Conservation (phyloP, 2,329 filamentous ascomycete species). For the Penicillium freii region DNA sequence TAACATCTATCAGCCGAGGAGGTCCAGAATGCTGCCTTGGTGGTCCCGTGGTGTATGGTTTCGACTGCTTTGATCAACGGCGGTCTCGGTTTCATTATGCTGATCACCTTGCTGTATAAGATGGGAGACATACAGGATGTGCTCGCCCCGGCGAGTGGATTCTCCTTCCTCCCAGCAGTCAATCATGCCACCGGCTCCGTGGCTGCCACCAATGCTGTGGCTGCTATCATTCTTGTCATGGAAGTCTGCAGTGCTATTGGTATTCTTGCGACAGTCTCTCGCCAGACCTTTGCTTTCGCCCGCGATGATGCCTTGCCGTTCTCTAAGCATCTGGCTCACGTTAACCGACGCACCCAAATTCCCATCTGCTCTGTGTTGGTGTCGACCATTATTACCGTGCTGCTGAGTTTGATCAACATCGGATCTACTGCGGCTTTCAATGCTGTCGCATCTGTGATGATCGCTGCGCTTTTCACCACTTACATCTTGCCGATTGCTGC, state of each 20-base stretch:
- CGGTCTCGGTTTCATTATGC: conserved; percentile 46
- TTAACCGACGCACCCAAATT: conserved; percentile 40
- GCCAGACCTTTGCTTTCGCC: conserved; percentile 46
- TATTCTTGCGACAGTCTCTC: conserved; percentile 32
- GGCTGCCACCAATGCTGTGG: conserved; percentile 49
- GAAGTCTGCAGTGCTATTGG: conserved; percentile 35
- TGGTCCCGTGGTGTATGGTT: conserved; percentile 51
- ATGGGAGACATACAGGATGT: conserved; percentile 42
- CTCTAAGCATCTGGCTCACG: conserved; percentile 26
- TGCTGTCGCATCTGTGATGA: conserved; percentile 53
- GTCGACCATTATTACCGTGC: conserved; percentile 33
- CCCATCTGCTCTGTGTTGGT: conserved; percentile 42
- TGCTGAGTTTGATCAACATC: conserved; percentile 52
- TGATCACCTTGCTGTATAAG: conserved; percentile 47
- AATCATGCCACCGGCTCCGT: conserved; percentile 45
- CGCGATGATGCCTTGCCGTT: conserved; percentile 44
- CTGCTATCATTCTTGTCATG: conserved; percentile 45
- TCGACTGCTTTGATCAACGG: conserved; percentile 50
- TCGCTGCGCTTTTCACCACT: conserved; percentile 52
- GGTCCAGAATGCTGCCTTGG: conserved; percentile 48
- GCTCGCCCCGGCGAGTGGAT: conserved; percentile 45
- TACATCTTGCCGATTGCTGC: conserved; percentile 47
- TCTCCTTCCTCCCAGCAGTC: conserved; percentile 54
- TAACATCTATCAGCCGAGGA: conserved; percentile 45
- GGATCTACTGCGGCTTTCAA: conserved; percentile 54